Conservation (phyloP, 768 basidiomycete species). For the Lactifluus volemus region DNA sequence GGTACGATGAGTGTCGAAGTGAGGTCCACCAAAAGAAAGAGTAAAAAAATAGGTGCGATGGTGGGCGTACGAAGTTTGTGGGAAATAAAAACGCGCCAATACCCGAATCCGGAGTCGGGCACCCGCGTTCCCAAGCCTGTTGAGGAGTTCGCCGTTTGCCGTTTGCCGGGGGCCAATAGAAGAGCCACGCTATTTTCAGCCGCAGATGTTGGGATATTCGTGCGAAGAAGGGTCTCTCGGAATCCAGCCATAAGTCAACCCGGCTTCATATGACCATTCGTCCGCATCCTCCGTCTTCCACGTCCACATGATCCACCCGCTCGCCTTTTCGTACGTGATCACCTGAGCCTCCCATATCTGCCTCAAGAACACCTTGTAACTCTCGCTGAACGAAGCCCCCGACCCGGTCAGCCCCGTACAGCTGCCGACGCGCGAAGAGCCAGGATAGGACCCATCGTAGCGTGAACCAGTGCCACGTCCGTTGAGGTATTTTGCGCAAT, state of each 20-base stretch:
- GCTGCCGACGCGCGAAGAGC: slow-evolving; percentile 61
- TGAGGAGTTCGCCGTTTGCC: too few species aligned
- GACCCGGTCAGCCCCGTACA: slow-evolving; percentile 68
- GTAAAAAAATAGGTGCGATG: too few species aligned
- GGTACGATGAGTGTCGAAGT: too few species aligned
- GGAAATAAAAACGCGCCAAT: too few species aligned
- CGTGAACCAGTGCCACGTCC: slow-evolving; percentile 63
- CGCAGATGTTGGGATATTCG: slow-evolving; percentile 57
- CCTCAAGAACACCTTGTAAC: slow-evolving; percentile 75
- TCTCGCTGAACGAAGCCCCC: slow-evolving; percentile 59
- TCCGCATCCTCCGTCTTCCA: slow-evolving; percentile 80
- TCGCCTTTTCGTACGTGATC: slow-evolving; percentile 55
- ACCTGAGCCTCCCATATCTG: slow-evolving; percentile 83
- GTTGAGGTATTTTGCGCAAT: slow-evolving; percentile 77
- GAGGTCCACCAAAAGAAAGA: too few species aligned
- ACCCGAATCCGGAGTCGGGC: too few species aligned
- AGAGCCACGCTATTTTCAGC: slow-evolving; percentile 16
- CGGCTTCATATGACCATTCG: slow-evolving; percentile 87
- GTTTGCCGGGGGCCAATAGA: too few species aligned
- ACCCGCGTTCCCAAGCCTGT: too few species aligned
- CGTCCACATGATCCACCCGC: slow-evolving; percentile 76
- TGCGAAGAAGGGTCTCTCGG: slow-evolving; percentile 46
- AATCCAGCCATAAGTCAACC: slow-evolving; percentile 77
- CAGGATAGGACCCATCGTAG: slow-evolving; percentile 50
- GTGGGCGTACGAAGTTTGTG: too few species aligned